Evolutionary conservation across 2,329 filamentous ascomycete genomes (phyloP).

Genomic region (Pyrenochaeta sp.): DNA sequence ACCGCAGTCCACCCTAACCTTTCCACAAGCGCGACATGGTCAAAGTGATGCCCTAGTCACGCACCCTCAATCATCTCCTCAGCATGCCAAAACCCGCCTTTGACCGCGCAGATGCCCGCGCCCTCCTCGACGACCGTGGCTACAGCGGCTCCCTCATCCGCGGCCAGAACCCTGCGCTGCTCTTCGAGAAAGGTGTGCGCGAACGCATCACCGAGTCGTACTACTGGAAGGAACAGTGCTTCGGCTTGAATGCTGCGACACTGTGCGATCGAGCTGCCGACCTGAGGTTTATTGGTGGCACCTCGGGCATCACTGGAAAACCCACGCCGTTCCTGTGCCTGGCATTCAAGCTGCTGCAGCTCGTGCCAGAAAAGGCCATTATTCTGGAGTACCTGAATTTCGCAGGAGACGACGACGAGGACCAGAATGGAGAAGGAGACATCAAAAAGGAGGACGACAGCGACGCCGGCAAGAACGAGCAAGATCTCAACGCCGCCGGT

Average conservation of each 20-base stretch:
- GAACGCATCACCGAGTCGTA: conserved; percentile 95
- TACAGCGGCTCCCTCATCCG: conserved; percentile 79
- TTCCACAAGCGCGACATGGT: background rate
- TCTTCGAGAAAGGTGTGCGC: conserved; percentile 93
- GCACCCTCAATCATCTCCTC: background rate
- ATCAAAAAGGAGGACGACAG: conserved; percentile 48
- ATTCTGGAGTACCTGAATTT: conserved; percentile 81
- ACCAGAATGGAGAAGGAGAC: conserved; percentile 7
- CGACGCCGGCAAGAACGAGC: conserved; percentile 11
- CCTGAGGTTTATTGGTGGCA: conserved; percentile 85
- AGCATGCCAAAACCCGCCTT: conserved; percentile 52
- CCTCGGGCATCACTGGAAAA: conserved; percentile 82
- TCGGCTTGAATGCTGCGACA: conserved; percentile 83
- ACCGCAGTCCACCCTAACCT: background rate
- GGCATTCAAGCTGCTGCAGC: conserved; percentile 91
- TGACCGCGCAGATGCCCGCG: conserved; percentile 79
- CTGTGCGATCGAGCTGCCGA: conserved; percentile 90
- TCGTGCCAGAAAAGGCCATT: conserved; percentile 81
- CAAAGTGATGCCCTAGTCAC: conserved; percentile 3
- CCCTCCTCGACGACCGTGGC: conserved; percentile 88
- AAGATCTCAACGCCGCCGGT: conserved; percentile 38
- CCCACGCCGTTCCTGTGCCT: conserved; percentile 94
- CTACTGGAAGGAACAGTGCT: conserved; percentile 99
- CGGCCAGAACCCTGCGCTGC: conserved; percentile 91
- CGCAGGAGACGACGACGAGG: conserved; percentile 33